phyloP scores from a whole-genome alignment of 1,284 basidiomycete genomes.

The Ceratobasidium sp. region DNA sequence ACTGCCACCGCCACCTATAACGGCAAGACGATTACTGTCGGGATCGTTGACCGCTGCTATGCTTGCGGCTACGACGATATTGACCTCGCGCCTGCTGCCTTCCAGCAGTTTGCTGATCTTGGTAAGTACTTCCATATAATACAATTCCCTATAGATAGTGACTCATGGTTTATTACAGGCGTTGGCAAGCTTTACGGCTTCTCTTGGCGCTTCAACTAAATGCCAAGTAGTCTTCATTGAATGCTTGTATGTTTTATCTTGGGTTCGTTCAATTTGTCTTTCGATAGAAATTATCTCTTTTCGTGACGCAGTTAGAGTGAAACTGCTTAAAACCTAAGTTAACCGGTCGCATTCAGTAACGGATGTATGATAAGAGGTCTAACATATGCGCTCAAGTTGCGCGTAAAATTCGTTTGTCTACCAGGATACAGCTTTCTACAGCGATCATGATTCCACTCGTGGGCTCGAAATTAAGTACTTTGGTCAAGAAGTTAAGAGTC shows the following conservation, averaged over 20 bases:
- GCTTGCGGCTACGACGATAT: conserved; percentile 39
- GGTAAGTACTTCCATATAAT: not conserved
- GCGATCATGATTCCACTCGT: too few species aligned
- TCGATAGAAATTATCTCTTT: not conserved
- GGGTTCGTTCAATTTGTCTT: not conserved
- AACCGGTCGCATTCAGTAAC: too few species aligned
- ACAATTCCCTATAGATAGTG: not conserved
- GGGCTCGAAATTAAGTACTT: not conserved
- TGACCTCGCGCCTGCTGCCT: conserved; percentile 36
- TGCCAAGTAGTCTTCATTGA: not conserved
- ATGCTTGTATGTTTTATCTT: not conserved
- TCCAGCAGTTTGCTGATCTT: conserved; percentile 41
- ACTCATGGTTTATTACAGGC: not conserved
- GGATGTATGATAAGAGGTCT: too few species aligned
- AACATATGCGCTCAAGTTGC: too few species aligned
- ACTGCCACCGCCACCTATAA: conserved; percentile 41
- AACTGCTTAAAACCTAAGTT: too few species aligned
- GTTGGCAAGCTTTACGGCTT: conserved; percentile 40
- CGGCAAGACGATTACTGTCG: conserved; percentile 37
- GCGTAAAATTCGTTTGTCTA: too few species aligned
- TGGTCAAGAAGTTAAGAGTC: not conserved
- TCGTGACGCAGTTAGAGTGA: not conserved
- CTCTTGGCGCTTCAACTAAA: conserved; percentile 40
- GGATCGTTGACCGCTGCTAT: conserved; percentile 42
- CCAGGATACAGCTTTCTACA: too few species aligned